phyloP scores from a whole-genome alignment of 2,329 filamentous ascomycete species.

The Xylariales sp. region DNA sequence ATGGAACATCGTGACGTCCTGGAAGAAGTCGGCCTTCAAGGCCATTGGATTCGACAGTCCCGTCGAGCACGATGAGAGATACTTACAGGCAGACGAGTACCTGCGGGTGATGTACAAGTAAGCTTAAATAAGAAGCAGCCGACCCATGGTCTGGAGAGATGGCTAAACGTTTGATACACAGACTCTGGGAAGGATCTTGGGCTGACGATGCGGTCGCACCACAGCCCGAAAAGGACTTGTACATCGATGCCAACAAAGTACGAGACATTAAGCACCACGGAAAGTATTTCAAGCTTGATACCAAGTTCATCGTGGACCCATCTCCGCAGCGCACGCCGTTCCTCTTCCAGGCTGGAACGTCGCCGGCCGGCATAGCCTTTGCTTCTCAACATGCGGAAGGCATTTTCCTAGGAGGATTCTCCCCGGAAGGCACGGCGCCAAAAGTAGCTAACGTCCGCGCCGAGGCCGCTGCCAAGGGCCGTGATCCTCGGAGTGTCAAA shows the following conservation, averaged over 20 bases:
- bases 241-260: constrained; percentile 54
- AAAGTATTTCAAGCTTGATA: constrained; percentile 44
- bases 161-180: constrained; percentile 13
- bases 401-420: constrained; percentile 53
- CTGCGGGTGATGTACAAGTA: constrained; percentile 58
- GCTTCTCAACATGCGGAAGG: constrained; percentile 55
- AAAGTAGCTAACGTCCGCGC: constrained; percentile 49
- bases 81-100: constrained; percentile 59
- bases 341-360: constrained; percentile 56
- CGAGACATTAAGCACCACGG: constrained; percentile 57
- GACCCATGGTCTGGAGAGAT: background rate
- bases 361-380: constrained; percentile 50
- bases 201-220: constrained; percentile 51
- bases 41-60: constrained; percentile 54
- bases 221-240: constrained; percentile 49
- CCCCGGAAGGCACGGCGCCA: constrained; percentile 40
- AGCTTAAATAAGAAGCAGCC: constrained; percentile 13
- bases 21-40: constrained; percentile 58
- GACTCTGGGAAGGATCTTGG: constrained; percentile 53
- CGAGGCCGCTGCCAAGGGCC: constrained; percentile 42
- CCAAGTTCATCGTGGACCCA: constrained; percentile 45
- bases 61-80: constrained; percentile 58
- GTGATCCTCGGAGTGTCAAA: constrained; percentile 53
- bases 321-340: constrained; percentile 54
- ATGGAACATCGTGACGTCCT: constrained; percentile 58